A percentile compares a stretch with the other conserved stretches of the same genome.
These are phyloP conservation scores for Globisporangium nagaii DNA, from an alignment of 352 stramenopile genomes.

Conservation along the genomic window DNA sequence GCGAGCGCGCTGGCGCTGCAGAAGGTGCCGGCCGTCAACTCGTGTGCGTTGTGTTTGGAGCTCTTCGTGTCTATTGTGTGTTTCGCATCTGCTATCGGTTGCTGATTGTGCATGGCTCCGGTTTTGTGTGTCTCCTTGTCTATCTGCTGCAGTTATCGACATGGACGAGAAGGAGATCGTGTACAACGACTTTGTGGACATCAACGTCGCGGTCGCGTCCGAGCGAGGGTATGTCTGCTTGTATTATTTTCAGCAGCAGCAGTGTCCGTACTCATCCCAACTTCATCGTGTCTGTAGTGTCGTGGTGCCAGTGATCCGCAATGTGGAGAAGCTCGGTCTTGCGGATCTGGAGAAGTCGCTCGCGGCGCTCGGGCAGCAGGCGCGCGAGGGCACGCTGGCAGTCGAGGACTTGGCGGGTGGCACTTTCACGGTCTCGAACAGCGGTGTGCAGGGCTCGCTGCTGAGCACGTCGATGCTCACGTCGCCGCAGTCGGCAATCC, in stretches of 20 bases:
- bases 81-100: no score
- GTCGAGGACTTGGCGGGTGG: slow-evolving; percentile 95
- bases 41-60: slow-evolving; percentile 53
- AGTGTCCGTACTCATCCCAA: background rate
- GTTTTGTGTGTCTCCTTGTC: slow-evolving; percentile 3
- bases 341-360: slow-evolving; percentile 96
- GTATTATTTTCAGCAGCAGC: background rate
- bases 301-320: slow-evolving; percentile 98
- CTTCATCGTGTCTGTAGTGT: slow-evolving; percentile 48
- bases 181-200: slow-evolving; percentile 98
- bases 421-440: slow-evolving; percentile 99
- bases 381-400: slow-evolving; percentile 56
- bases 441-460: slow-evolving; percentile 95
- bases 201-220: slow-evolving; percentile 96
- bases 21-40: slow-evolving; percentile 96
- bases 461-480: slow-evolving; percentile 99
- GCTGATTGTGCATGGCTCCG: background rate
- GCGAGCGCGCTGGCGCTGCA: slow-evolving; percentile 90
- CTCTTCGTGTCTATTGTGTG: background rate
- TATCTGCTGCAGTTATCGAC: slow-evolving; percentile 86
- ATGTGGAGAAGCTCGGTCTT: slow-evolving; percentile 95
- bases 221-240: slow-evolving; percentile 70
- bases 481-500: slow-evolving; percentile 95
- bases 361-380: slow-evolving; percentile 79
- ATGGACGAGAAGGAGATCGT: slow-evolving; percentile 98